Conservation (phyloP, 2,329 filamentous ascomycete genomes). For the Claviceps africana region DNA sequence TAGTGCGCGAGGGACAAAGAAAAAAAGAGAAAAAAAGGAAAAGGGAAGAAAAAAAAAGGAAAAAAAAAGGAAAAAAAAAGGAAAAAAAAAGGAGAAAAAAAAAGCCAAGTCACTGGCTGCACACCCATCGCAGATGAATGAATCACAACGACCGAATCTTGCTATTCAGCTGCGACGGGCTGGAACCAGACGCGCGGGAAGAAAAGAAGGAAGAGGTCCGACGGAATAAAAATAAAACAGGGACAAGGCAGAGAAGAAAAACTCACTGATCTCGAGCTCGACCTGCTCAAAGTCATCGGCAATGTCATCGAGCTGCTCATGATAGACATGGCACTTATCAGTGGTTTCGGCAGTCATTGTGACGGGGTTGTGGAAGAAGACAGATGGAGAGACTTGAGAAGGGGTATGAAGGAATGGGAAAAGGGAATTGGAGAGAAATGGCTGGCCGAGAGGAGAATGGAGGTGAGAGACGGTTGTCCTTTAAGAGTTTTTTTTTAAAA, state of each 20-base stretch:
- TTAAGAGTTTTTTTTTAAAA: not conserved
- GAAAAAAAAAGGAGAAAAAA: no score
- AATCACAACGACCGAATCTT: not conserved
- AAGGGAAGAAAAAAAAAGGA: no score
- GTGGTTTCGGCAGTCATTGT: slow-evolving; percentile 22
- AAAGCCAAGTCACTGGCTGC: no score
- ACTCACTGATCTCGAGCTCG: slow-evolving; percentile 70
- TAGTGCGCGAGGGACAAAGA: not conserved
- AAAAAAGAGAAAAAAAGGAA: no score
- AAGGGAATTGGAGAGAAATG: not conserved
- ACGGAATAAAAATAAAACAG: not conserved
- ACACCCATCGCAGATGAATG: not conserved
- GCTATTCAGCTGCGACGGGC: not conserved
- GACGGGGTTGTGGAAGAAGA: slow-evolving; percentile 8
- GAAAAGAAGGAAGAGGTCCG: no score
- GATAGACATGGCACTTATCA: slow-evolving; percentile 37
- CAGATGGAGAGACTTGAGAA: slow-evolving; percentile 5
- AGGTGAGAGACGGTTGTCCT: not conserved
- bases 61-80: no score
- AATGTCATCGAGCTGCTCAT: slow-evolving; percentile 65
- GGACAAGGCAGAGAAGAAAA: not conserved
- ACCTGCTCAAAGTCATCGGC: slow-evolving; percentile 75
- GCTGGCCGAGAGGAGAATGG: not conserved
- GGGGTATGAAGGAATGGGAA: not conserved
- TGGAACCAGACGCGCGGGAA: not conserved